A percentile compares a stretch with the other conserved stretches of the same genome.
These are phyloP conservation scores for Erythrophleum fordii DNA, from an alignment of 306 rosid species.

Conservation along the genomic window DNA sequence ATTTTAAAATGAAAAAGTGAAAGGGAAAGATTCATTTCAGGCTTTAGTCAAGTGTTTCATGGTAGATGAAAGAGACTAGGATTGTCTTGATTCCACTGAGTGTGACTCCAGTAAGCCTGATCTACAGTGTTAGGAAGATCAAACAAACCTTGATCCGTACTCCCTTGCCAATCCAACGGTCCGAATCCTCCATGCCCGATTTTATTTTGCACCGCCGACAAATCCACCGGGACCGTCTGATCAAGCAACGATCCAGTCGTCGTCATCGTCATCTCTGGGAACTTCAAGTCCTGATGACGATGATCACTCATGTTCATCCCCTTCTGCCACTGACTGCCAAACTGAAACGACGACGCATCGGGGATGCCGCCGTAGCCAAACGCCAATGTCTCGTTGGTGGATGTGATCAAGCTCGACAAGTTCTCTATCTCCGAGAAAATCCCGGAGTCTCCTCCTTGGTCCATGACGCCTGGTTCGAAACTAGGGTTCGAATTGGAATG, in stretches of 20 bases:
- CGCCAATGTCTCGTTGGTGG: constrained; percentile 45
- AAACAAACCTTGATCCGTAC: constrained; percentile 72
- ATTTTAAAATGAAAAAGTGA: neutral
- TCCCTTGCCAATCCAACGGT: constrained; percentile 75
- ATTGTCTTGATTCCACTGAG: constrained; percentile 83
- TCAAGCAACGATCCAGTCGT: constrained; percentile 41
- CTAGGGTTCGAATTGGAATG: constrained; percentile 26
- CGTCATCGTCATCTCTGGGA: constrained; percentile 40
- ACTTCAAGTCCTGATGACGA: constrained; percentile 44
- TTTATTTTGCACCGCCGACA: constrained; percentile 48
- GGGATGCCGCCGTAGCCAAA: constrained; percentile 39
- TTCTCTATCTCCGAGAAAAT: constrained; percentile 62
- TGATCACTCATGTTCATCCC: constrained; percentile 1
- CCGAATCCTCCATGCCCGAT: constrained; percentile 47
- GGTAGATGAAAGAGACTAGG: constrained; percentile 75
- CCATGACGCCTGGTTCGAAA: constrained; percentile 29
- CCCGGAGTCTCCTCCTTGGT: constrained; percentile 46
- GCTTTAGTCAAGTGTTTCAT: constrained; percentile 35
- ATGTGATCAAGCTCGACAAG: constrained; percentile 61
- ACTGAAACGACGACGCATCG: constrained; percentile 49
- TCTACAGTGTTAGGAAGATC: constrained; percentile 82
- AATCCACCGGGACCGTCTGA: constrained; percentile 51
- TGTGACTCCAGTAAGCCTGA: constrained; percentile 78
- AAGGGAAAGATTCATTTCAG: constrained; percentile 39
- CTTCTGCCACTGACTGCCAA: constrained; percentile 19